Evolutionary conservation across 106 monocot genomes (phyloP), one percentile per base, ranked within the genome.

Genomic region (Triglochin maritima): DNA sequence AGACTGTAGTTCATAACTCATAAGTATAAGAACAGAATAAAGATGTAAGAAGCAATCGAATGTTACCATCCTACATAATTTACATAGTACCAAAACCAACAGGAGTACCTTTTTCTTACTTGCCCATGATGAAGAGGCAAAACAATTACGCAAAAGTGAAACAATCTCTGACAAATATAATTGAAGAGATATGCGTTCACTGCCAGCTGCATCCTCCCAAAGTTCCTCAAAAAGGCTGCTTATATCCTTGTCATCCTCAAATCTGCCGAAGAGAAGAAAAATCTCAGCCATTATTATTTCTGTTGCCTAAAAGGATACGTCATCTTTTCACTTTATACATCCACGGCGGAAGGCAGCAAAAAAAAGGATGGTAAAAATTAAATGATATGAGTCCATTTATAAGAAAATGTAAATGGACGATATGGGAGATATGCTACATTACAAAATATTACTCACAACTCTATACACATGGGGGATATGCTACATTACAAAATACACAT

Each of bases 171-270:
- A 69, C 55, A 86, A 69, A 65, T 98, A 89, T 72, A 98, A 76
- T 50, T 88, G 84, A 69, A 91, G 80, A n/a, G 91, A 82, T 44
- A 86, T 70, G 64, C 86, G 81, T 80, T 98, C 98, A 71, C 80
- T 82, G 69, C 86, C 81, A 51, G 84, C 81, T 41, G 69, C 84
- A 52, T 98, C 98, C 75, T 98, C 98, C 98, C 98, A 98, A 16
- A 98, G 65, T 44, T 98, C 91, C 52, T 88, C 88, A 88, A 84
- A 98, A 61, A 82, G 72, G 15, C 64, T 72, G 63, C 84, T 84
- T 14, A 91, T 82, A 79, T 98, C 86, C 63, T 88, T 98, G 60
- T 98, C 91, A 81, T 98, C 91, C 49, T 98, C 98, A 86, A 98
- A 98, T 71, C 98, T 98, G 69, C 17, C 73, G 14, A 73, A 55